Evolutionary conservation across 2,329 filamentous ascomycete genomes (phyloP).

Genomic region (Pestalotiopsis sp.): DNA sequence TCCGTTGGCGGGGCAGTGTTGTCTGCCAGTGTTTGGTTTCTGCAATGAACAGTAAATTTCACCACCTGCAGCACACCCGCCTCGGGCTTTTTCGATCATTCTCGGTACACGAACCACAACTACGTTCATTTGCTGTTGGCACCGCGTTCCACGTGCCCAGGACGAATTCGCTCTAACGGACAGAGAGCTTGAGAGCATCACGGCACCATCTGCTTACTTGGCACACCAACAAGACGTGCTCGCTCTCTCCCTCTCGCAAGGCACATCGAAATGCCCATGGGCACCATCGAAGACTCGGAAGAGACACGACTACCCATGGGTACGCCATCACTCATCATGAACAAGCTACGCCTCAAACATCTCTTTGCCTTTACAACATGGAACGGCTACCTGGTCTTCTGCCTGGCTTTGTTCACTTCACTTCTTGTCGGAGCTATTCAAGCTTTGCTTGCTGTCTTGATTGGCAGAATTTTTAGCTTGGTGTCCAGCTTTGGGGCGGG

Average conservation of each 20-base stretch:
- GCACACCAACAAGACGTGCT: too few relatives aligned
- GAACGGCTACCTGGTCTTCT: constrained; percentile 56
- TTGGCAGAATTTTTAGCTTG: constrained; percentile 73
- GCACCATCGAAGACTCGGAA: too few relatives aligned
- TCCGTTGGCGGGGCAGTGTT: not conserved
- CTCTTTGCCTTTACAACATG: constrained; percentile 75
- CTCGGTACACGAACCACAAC: too few relatives aligned
- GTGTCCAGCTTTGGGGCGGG: constrained; percentile 67
- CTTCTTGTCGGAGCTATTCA: constrained; percentile 61
- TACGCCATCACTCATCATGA: not conserved
- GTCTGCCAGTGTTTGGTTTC: not conserved
- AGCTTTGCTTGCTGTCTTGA: constrained; percentile 66
- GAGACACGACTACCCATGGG: too few relatives aligned
- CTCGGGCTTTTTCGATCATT: too few relatives aligned
- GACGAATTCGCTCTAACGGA: too few relatives aligned
- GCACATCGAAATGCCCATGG: not conserved
- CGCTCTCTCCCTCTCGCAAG: not conserved
- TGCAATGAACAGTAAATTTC: not conserved
- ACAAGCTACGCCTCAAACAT: constrained; percentile 24
- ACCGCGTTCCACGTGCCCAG: too few relatives aligned
- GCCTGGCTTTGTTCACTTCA: constrained; percentile 55
- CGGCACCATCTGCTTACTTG: too few relatives aligned
- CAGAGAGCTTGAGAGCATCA: too few relatives aligned
- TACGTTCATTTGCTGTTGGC: too few relatives aligned
- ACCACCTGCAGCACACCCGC: too few relatives aligned